Evolutionary conservation across 2,329 filamentous ascomycete genomes (phyloP).

Genomic region (Monosporascus sp.): DNA sequence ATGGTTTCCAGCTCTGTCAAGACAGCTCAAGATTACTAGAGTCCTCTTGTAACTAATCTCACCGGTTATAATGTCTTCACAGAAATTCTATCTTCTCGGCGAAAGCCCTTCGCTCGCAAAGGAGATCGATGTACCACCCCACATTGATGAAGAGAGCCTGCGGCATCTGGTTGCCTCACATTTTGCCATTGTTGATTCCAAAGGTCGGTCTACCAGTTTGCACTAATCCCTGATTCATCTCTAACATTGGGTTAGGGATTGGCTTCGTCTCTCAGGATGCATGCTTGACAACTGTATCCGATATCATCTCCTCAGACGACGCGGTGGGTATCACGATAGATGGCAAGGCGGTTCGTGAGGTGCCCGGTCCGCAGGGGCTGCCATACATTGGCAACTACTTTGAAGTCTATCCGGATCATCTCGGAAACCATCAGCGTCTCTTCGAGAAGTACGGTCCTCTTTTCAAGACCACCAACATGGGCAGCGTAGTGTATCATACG

Average conservation of each 20-base stretch:
- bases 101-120: constrained; percentile 30
- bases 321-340: constrained; percentile 41
- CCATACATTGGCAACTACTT: constrained; percentile 49
- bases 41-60: constrained; percentile 1
- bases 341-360: constrained; percentile 39
- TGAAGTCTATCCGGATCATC: constrained; percentile 51
- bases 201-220: constrained; percentile 21
- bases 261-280: constrained; percentile 29
- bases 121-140: constrained; percentile 31
- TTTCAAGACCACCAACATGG: constrained; percentile 47
- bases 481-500: constrained; percentile 42
- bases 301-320: constrained; percentile 27
- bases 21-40: background rate
- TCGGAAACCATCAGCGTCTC: constrained; percentile 50
- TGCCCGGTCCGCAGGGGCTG: constrained; percentile 44
- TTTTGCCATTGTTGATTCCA: constrained; percentile 37
- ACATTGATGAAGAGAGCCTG: constrained; percentile 31
- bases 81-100: constrained; percentile 37
- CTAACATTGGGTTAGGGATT: constrained; percentile 23
- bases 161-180: constrained; percentile 34
- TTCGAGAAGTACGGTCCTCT: constrained; percentile 48
- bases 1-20: background rate
- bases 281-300: constrained; percentile 26
- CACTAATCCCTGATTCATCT: background rate
- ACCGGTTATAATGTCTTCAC: constrained; percentile 25